Base-by-base conservation (phyloP, 2,329 filamentous ascomycete genomes). In the Clonostachys byssicola region DNA sequence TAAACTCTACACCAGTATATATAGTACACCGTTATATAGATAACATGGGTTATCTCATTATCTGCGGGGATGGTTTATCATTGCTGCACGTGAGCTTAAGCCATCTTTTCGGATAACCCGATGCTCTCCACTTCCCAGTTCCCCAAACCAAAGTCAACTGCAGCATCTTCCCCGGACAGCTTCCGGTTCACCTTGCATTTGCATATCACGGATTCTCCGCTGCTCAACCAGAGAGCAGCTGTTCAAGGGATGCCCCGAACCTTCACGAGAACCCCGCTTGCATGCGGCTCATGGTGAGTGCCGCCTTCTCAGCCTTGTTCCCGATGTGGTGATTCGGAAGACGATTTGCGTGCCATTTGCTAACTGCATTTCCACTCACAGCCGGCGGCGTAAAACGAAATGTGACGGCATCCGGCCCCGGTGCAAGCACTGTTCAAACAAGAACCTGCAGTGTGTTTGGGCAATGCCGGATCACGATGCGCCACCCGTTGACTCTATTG, bases 311-410 rank as follows among this genome's bases (percentile, higher is more conserved):
- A 39, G 17, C 17, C 14, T n/a, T 39, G 36, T 12, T 3, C 23
- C 23, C 5, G 36, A n/a, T 39, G 36, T 18, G 36, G 36, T 39
- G 36, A 4, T 12, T n/a, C 17, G 36, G 7, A 3, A 14, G 14
- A n/a, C 14, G 16, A 39, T n/a, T 10, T n/a, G 36, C 7, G 12
- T 30, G 23, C 23, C 12, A 8, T 39, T n/a, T 39, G 36, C 36
- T 39, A 10, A 39, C 36, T 39, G 36, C 14, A n/a, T 6, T n/a
- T n/a, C 17, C 36, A n/a, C 36, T 8, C 17, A 4, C 44, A 50
- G 48, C 42, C 45, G 48, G 17, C 20, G 43, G 36, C 42, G 48
- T 14, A 50, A 50, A 43, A 50, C 48, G 35, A 50, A 48, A 33
- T 50, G 48, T 17, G 46, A 50, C 23, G 48, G 48, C 14, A 33